These are phyloP conservation scores for Ceratocystis eucalypticola DNA, from an alignment of 2,329 filamentous ascomycete genomes.

Conservation along the genomic window DNA sequence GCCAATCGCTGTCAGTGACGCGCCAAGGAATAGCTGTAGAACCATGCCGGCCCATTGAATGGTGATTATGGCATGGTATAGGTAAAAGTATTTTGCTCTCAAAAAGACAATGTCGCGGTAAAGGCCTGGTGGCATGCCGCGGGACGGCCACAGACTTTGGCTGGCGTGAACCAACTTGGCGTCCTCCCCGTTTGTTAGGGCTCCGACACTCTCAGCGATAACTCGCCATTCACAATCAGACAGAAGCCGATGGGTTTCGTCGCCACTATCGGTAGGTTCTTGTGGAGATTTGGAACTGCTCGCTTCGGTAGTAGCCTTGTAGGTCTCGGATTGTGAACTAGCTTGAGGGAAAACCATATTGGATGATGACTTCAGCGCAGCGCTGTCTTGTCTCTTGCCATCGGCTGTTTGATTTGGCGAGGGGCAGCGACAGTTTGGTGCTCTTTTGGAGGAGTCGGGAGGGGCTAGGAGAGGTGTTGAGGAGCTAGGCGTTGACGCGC, in stretches of 20 bases:
- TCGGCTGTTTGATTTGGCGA: not conserved
- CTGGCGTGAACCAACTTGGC: constrained; percentile 31
- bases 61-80: constrained; percentile 32
- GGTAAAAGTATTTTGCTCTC: constrained; percentile 33
- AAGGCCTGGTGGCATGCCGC: constrained; percentile 35
- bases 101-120: constrained; percentile 36
- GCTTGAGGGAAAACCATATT: not conserved
- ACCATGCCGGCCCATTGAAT: constrained; percentile 36
- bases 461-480: not conserved
- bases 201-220: constrained; percentile 18
- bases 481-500: not conserved
- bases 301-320: no score
- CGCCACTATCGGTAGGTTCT: not conserved
- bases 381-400: not conserved
- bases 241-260: constrained; percentile 9
- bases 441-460: not conserved
- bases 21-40: constrained; percentile 36
- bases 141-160: constrained; percentile 33
- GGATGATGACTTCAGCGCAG: not conserved
- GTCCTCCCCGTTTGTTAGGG: constrained; percentile 25
- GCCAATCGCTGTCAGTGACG: constrained; percentile 37
- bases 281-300: not conserved
- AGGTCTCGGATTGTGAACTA: no score
- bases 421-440: not conserved
- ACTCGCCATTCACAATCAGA: constrained; percentile 14